phyloP scores from a whole-genome alignment of 371 early-diverging fungal species.

The Smittium culicis region DNA sequence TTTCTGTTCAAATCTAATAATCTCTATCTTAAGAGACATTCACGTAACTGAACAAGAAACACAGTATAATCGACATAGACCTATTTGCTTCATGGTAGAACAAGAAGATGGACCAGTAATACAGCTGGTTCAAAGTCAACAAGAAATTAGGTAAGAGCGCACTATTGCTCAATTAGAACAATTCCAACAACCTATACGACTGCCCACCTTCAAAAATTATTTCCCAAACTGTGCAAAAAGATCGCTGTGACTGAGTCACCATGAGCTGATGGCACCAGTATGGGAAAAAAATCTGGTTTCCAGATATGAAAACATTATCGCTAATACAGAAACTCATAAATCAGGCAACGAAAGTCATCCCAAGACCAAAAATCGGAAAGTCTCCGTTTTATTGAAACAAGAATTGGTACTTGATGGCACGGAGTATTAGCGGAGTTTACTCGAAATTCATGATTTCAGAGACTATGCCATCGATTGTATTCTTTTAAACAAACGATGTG shows the following conservation, averaged over 20 bases:
- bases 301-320: background rate
- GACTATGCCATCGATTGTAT: background rate
- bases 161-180: conserved; percentile 19
- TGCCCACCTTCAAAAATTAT: conserved; percentile 24
- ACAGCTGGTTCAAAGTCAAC: conserved; percentile 20
- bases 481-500: background rate
- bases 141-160: conserved; percentile 20
- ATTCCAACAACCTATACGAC: conserved; percentile 13
- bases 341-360: background rate
- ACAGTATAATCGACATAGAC: conserved; percentile 15
- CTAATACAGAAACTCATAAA: background rate
- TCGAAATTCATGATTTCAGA: background rate
- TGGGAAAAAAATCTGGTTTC: background rate
- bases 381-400: background rate
- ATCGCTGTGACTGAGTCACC: conserved; percentile 10
- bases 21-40: conserved; percentile 8
- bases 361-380: background rate
- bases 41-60: background rate
- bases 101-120: conserved; percentile 12
- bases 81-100: conserved; percentile 22
- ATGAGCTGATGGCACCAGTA: conserved; percentile 9
- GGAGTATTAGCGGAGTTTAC: background rate
- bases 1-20: conserved; percentile 7
- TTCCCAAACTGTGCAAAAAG: conserved; percentile 16
- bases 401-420: background rate